phyloP scores from a whole-genome alignment of 768 basidiomycete genomes.

The Lyophyllum atratum region DNA sequence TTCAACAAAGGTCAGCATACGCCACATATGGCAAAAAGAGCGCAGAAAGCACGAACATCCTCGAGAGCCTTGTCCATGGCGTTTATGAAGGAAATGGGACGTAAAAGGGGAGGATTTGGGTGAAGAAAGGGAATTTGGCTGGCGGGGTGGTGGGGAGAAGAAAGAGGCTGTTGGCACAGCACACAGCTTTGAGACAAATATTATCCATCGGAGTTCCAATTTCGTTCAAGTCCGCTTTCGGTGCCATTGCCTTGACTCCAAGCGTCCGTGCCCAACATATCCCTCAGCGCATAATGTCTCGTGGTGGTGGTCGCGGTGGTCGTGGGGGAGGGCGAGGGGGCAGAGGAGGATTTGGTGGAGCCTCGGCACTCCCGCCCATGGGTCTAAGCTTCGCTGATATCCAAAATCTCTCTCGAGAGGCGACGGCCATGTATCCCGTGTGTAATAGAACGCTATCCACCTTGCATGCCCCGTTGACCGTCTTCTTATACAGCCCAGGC shows the following conservation, averaged over 20 bases:
- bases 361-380: slow-evolving; percentile 62
- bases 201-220: slow-evolving; percentile 44
- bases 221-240: slow-evolving; percentile 27
- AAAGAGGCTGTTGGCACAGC: slow-evolving; percentile 11
- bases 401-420: slow-evolving; percentile 74
- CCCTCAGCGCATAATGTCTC: slow-evolving; percentile 34
- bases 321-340: slow-evolving; percentile 48
- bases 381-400: slow-evolving; percentile 82
- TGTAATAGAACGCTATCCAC: slow-evolving; percentile 34
- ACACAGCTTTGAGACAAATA: slow-evolving; percentile 21
- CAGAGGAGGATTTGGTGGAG: slow-evolving; percentile 61
- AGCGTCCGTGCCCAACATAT: slow-evolving; percentile 1
- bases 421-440: slow-evolving; percentile 81
- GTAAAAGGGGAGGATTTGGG: slow-evolving; percentile 18
- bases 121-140: slow-evolving; percentile 31
- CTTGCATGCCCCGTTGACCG: slow-evolving; percentile 22
- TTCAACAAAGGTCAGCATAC: slow-evolving; percentile 15
- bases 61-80: slow-evolving; percentile 85
- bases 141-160: slow-evolving; percentile 21
- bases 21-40: slow-evolving; percentile 21
- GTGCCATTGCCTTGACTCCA: slow-evolving; percentile 15
- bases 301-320: slow-evolving; percentile 40
- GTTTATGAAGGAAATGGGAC: slow-evolving; percentile 7
- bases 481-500: slow-evolving; percentile 52
- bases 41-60: slow-evolving; percentile 52